These are phyloP conservation scores for Picea glauca DNA, from an alignment of 75 land plant species.

Conservation along the genomic window DNA sequence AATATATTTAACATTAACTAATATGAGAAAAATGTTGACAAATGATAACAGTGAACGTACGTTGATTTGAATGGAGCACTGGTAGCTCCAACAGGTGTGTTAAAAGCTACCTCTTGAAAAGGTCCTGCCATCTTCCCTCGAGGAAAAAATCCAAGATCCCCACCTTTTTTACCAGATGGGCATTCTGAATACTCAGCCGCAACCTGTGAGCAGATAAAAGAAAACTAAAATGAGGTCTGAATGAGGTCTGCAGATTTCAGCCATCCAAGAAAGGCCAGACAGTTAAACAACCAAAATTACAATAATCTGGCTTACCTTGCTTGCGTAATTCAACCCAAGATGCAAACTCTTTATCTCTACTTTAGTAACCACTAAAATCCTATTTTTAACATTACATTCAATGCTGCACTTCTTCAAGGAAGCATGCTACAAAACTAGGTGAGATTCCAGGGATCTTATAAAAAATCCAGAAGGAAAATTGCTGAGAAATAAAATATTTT, in stretches of 20 bases:
- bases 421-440: not conserved
- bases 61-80: constrained; percentile 99
- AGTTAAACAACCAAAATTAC: not conserved
- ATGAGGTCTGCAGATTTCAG: not conserved
- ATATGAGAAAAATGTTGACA: not conserved
- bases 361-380: not conserved
- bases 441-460: no score
- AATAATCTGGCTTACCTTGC: not conserved
- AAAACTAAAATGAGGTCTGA: not conserved
- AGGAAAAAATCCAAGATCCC: constrained; percentile 99
- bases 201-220: constrained; percentile 34
- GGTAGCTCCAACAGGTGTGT: constrained; percentile 75
- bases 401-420: not conserved
- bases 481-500: no score
- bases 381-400: not conserved
- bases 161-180: constrained; percentile 99
- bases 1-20: constrained; percentile 5
- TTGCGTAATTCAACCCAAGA: not conserved
- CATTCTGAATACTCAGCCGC: constrained; percentile 98
- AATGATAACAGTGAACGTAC: constrained; percentile 29
- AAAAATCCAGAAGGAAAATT: no score
- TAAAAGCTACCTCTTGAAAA: constrained; percentile 98
- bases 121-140: constrained; percentile 99
- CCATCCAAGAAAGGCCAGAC: not conserved
- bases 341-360: not conserved